phyloP scores from a whole-genome alignment of 768 basidiomycete genomes.

The Amanita pallidorosea region DNA sequence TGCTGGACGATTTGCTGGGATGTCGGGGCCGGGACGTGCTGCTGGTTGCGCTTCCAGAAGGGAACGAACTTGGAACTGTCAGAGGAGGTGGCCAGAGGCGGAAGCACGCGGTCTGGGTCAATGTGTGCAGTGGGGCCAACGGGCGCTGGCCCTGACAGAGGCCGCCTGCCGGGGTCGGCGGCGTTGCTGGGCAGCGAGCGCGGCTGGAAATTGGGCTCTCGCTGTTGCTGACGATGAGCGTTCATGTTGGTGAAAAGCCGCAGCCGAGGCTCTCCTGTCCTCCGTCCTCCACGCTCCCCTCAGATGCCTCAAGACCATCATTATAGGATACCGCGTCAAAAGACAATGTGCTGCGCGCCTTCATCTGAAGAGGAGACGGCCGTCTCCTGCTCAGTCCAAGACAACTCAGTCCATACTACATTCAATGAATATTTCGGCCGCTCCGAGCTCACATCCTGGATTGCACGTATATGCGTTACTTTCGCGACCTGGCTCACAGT shows the following conservation, averaged over 20 bases:
- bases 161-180: neutral
- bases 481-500: too few species aligned
- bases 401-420: too few species aligned
- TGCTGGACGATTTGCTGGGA: neutral
- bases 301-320: too few species aligned
- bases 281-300: too few species aligned
- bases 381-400: too few species aligned
- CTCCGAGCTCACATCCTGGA: too few species aligned
- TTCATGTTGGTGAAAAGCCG: neutral
- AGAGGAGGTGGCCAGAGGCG: constrained; percentile 2
- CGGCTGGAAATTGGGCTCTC: neutral
- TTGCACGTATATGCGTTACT: too few species aligned
- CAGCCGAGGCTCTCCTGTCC: neutral
- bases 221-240: constrained; percentile 5
- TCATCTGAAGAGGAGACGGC: too few species aligned
- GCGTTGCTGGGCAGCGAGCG: constrained; percentile 1
- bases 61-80: constrained; percentile 6
- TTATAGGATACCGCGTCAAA: too few species aligned
- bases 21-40: neutral
- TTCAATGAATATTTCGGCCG: too few species aligned
- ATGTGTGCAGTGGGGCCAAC: neutral
- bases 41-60: constrained; percentile 5
- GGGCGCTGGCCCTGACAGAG: neutral
- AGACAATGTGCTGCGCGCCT: too few species aligned
- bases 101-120: constrained; percentile 5